A percentile compares a stretch with the other conserved stretches of the same genome.
phyloP scores from a whole-genome alignment of 202 grass and related monocot genomes.

The Elaeis oleifera region DNA sequence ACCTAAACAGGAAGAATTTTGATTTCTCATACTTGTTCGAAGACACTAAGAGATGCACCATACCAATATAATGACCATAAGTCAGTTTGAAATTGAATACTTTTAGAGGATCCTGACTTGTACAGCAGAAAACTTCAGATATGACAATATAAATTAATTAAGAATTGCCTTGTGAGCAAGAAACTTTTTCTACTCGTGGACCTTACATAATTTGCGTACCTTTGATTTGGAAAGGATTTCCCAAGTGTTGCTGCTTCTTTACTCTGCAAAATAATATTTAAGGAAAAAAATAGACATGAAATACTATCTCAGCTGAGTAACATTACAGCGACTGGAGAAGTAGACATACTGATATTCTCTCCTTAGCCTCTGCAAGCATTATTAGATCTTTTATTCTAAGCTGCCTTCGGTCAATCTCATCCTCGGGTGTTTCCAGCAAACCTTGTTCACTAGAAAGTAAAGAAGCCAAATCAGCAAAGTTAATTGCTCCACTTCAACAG shows the following conservation, averaged over 20 bases:
- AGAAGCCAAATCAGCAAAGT: conserved; percentile 6
- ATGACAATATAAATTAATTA: too few relatives aligned
- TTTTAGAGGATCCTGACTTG: too few relatives aligned
- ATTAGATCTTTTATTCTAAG: conserved; percentile 62
- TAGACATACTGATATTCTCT: conserved; percentile 39
- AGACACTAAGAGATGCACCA: too few relatives aligned
- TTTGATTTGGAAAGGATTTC: conserved; percentile 43
- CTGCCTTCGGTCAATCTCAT: conserved; percentile 52
- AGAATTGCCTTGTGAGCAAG: too few relatives aligned
- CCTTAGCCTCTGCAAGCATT: conserved; percentile 61
- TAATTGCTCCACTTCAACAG: neutral
- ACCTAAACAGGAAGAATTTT: too few relatives aligned
- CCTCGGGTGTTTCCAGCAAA: conserved; percentile 50
- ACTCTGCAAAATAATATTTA: conserved; percentile 36
- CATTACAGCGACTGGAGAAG: neutral
- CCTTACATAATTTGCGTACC: conserved; percentile 23
- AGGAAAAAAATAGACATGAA: conserved; percentile 13
- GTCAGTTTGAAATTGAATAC: too few relatives aligned
- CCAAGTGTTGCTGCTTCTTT: conserved; percentile 29
- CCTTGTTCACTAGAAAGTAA: conserved; percentile 40
- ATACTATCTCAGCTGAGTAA: neutral
- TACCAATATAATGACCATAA: too few relatives aligned
- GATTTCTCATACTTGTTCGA: too few relatives aligned
- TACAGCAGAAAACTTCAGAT: too few relatives aligned
- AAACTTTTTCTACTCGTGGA: too few relatives aligned